These are phyloP conservation scores for Penicillium coffeae DNA, from an alignment of 495 filamentous ascomycete species.

Conservation along the genomic window DNA sequence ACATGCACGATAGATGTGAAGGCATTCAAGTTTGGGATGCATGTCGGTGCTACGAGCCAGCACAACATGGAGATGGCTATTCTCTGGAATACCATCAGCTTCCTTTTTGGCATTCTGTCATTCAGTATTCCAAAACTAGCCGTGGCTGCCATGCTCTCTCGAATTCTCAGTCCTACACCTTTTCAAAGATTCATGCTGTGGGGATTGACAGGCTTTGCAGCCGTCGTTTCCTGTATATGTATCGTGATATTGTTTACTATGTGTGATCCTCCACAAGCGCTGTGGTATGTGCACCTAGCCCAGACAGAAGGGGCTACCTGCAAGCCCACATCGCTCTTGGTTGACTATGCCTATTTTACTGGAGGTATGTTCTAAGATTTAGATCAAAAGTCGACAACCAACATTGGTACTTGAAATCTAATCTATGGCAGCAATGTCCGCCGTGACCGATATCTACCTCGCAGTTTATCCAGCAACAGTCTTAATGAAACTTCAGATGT, in stretches of 20 bases:
- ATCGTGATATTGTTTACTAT: conserved; percentile 24
- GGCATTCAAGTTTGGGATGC: conserved; percentile 20
- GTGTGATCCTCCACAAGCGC: too few species aligned
- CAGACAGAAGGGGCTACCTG: conserved; percentile 24
- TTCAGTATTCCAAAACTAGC: conserved; percentile 29
- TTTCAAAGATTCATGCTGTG: conserved; percentile 18
- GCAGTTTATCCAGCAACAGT: conserved; percentile 31
- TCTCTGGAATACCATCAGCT: conserved; percentile 19
- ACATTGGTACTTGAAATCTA: background rate
- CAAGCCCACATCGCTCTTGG: conserved; percentile 26
- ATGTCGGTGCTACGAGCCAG: conserved; percentile 6
- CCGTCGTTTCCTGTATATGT: conserved; percentile 16
- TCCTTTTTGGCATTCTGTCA: conserved; percentile 25
- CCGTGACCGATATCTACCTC: conserved; percentile 33
- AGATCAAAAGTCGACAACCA: too few species aligned
- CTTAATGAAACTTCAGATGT: conserved; percentile 37
- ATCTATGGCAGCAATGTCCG: conserved; percentile 28
- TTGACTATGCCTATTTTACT: conserved; percentile 37
- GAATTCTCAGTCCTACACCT: conserved; percentile 22
- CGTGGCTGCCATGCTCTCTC: conserved; percentile 24
- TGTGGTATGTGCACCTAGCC: too few species aligned
- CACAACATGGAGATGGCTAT: conserved; percentile 16
- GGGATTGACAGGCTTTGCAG: conserved; percentile 9
- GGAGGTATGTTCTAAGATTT: conserved; percentile 27
- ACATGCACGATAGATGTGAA: conserved; percentile 16